Percentiles rank a stretch among this genome's conserved stretches.
Conservation (phyloP, 108 stramenopile genomes). For the Aurantiochytrium sp. region DNA sequence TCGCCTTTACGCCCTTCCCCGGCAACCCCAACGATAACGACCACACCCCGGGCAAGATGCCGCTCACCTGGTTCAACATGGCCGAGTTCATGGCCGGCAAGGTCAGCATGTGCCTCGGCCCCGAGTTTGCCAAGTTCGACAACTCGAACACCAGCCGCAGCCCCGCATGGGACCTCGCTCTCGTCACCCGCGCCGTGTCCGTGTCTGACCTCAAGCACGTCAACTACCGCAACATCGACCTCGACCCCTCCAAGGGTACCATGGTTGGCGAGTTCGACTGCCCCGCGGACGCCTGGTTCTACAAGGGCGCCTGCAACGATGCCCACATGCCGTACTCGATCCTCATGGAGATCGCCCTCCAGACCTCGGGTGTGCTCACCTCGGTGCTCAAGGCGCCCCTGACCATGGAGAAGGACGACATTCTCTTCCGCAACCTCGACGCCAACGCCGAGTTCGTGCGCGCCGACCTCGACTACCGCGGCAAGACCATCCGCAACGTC, state of each 20-base stretch:
- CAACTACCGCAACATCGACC: background rate
- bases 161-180: background rate
- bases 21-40: background rate
- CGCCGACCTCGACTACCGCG: background rate
- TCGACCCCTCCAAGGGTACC: background rate
- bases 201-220: background rate
- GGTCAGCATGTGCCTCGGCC: background rate
- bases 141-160: background rate
- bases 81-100: constrained; percentile 4
- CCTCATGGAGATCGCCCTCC: constrained; percentile 2
- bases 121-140: background rate
- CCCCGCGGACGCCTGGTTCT: background rate
- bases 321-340: background rate
- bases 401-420: background rate
- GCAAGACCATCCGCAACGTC: background rate
- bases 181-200: background rate
- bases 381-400: background rate
- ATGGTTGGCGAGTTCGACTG: background rate
- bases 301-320: background rate
- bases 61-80: background rate
- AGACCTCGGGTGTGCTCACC: background rate
- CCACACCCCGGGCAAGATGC: background rate
- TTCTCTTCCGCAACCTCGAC: background rate
- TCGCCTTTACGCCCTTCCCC: background rate
- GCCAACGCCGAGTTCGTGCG: background rate